Evolutionary conservation across 805 yeast genomes (phyloP).

Genomic region (Yarrowia alimentaria): DNA sequence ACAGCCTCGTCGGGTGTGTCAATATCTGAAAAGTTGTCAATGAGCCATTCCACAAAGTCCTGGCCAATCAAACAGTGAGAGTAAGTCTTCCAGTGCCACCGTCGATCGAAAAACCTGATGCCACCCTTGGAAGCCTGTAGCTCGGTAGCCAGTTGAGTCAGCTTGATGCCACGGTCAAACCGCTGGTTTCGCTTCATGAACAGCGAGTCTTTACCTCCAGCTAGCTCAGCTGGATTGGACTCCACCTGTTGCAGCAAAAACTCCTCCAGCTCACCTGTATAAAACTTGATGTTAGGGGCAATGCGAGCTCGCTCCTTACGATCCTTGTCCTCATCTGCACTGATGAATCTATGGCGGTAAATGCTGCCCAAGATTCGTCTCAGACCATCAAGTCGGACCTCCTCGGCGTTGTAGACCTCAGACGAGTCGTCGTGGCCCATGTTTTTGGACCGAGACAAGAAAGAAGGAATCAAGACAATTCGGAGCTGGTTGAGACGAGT

Average conservation of each 20-base stretch:
- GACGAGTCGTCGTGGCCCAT: conserved; percentile 42
- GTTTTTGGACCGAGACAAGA: conserved; percentile 4
- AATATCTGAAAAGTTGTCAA: conserved; percentile 74
- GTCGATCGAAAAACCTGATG: conserved; percentile 67
- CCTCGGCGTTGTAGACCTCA: conserved; percentile 77
- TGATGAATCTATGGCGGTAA: conserved; percentile 57
- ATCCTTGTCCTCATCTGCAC: conserved; percentile 46
- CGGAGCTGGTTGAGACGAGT: conserved; percentile 55
- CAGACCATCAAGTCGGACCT: conserved; percentile 87
- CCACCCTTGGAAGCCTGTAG: conserved; percentile 62
- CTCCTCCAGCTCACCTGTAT: conserved; percentile 77
- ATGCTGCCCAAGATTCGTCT: conserved; percentile 58
- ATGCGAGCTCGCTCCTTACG: conserved; percentile 37
- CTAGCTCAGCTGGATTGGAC: conserved; percentile 29
- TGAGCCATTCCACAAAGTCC: conserved; percentile 82
- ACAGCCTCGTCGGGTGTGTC: conserved; percentile 81
- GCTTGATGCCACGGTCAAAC: conserved; percentile 51
- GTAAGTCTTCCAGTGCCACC: conserved; percentile 87
- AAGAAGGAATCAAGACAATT: conserved; percentile 77
- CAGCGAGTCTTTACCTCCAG: conserved; percentile 42
- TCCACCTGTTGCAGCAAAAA: conserved; percentile 58
- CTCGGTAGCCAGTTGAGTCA: conserved; percentile 57
- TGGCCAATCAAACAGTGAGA: conserved; percentile 78
- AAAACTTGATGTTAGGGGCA: conserved; percentile 64
- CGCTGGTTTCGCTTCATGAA: conserved; percentile 38